Conservation (phyloP, 2,329 filamentous ascomycete species). For the Fusarium compactum region DNA sequence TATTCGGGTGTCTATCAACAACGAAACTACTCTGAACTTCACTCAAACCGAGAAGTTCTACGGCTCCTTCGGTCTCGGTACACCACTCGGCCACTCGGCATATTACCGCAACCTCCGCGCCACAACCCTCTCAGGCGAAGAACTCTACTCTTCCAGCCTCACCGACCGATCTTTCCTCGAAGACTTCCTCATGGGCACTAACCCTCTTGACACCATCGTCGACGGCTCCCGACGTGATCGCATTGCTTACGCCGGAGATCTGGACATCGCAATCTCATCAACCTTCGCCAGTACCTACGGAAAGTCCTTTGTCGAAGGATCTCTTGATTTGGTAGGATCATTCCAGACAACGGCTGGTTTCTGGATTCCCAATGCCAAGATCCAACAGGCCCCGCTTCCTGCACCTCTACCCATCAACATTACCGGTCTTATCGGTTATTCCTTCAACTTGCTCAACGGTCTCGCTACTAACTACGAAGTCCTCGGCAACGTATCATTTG, state of each 20-base stretch:
- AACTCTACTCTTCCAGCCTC: background rate
- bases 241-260: background rate
- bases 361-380: conserved; percentile 11
- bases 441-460: background rate
- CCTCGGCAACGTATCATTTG: accelerated
- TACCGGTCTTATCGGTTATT: conserved; percentile 1
- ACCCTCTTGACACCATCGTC: background rate
- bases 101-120: background rate
- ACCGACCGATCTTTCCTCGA: background rate
- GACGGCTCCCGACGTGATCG: background rate
- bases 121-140: background rate
- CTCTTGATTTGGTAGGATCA: background rate
- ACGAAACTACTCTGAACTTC: background rate
- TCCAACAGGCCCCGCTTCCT: background rate
- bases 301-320: background rate
- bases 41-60: background rate
- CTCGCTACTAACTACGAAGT: conserved; percentile 8
- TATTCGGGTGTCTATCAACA: background rate
- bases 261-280: background rate
- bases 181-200: background rate
- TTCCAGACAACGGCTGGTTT: background rate
- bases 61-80: background rate
- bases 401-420: background rate
- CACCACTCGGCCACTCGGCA: background rate
- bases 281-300: conserved; percentile 6